Evolutionary conservation across 2,329 filamentous ascomycete genomes (phyloP), one percentile per base, ranked within the genome.

Genomic region (Talaromyces sp.): DNA sequence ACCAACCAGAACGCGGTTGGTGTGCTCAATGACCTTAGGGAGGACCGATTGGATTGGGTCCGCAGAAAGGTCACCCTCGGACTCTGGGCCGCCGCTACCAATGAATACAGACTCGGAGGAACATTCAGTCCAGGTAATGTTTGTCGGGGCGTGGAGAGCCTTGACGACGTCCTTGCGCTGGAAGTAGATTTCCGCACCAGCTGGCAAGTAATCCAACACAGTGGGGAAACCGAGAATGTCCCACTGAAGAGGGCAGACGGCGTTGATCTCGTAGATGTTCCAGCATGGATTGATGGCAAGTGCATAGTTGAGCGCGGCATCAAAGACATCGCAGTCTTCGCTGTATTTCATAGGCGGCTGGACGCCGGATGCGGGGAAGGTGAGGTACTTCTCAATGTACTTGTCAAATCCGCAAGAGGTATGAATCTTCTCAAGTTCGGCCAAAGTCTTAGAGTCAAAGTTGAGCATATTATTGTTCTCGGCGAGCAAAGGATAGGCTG

Each of bases 241-340:
- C 83, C 86, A 91, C 1, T 86, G 80, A 2, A 88, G 69, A 0
- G 91, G 91, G 73, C 91, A 95, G 13, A 87, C 90, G 3, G 86
- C 87, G 2, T 86, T 86, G 14, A 94, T 85, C 58, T 90, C 86
- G 77, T 94, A 95, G 11, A 91, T 80, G 74, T 92, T 87, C 78
- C 90, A 96, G 80, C 92, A 95, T 0, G 91, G 91, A 78, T 95
- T 95, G 39, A 86, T 76, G 1, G 79, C 72, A 4, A 81, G 67
- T 8, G 84, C 83, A 35, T 86, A 88, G 0, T 81, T 69, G 70
- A 79, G 80, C 35, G 91, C 84, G 24, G 84, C 79, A 65, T 83
- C 75, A 70, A 84, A 90, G 22, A 91, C 71, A 59, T 82, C 80
- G 73, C 90, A 93, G 0, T 77, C 72, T 0, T 78, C 78, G 74